phyloP scores from a whole-genome alignment of 2,329 filamentous ascomycete species.

The Cladosporium sp. region DNA sequence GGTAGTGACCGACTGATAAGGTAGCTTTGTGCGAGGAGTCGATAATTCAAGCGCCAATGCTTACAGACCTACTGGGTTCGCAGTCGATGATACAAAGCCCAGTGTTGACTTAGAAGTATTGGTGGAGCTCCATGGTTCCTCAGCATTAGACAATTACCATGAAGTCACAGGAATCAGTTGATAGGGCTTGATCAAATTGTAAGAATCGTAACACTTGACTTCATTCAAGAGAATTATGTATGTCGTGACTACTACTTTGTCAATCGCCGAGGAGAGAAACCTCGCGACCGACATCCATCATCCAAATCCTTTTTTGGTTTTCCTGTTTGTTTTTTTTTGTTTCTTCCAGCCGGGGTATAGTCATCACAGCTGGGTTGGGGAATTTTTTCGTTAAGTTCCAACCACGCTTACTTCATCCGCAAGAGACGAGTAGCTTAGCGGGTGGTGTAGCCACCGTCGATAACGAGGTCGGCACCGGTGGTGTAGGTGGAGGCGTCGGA shows the following conservation, averaged over 20 bases:
- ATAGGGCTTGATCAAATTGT: too few relatives aligned
- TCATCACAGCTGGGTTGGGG: constrained; percentile 9
- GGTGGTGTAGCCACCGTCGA: constrained; percentile 45
- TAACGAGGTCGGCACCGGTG: constrained; percentile 47
- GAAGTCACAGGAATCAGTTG: too few relatives aligned
- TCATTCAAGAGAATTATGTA: constrained; percentile 11
- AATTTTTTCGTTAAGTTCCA: neutral
- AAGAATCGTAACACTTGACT: constrained; percentile 11
- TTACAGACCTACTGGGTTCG: too few relatives aligned
- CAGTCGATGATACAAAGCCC: too few relatives aligned
- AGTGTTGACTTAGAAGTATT: too few relatives aligned
- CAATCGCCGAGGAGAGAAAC: neutral
- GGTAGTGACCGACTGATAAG: too few relatives aligned
- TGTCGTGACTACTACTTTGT: neutral
- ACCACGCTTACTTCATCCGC: neutral
- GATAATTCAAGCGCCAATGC: too few relatives aligned
- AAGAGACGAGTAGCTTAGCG: constrained; percentile 24
- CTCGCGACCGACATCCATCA: neutral
- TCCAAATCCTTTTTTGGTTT: constrained; percentile 6
- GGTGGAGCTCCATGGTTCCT: too few relatives aligned
- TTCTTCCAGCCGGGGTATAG: constrained; percentile 8
- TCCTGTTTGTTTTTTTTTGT: neutral
- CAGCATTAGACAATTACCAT: too few relatives aligned
- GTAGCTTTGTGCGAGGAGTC: too few relatives aligned
- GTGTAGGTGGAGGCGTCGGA: constrained; percentile 49